phyloP scores from a whole-genome alignment of 768 basidiomycete species.

The Leccinellum rugosiceps region DNA sequence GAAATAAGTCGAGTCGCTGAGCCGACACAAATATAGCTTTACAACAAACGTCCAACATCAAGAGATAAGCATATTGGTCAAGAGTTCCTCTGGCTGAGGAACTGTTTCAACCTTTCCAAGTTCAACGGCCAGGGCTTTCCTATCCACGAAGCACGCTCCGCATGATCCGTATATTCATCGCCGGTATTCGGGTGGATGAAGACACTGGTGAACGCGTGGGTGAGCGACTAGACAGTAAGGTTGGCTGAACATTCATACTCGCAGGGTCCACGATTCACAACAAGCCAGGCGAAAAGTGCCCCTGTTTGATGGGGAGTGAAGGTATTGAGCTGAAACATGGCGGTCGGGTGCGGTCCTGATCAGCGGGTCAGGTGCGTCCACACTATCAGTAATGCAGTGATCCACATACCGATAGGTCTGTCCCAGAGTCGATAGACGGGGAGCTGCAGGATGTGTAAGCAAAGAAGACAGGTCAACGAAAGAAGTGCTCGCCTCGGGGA shows the following conservation, averaged over 20 bases:
- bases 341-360: constrained; percentile 62
- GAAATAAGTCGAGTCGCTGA: too few relatives aligned
- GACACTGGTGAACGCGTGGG: constrained; percentile 35
- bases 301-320: constrained; percentile 68
- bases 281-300: constrained; percentile 64
- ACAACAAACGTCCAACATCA: too few relatives aligned
- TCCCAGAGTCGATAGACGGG: constrained; percentile 64
- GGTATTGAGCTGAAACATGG: constrained; percentile 72
- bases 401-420: constrained; percentile 51
- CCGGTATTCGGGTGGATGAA: constrained; percentile 70
- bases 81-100: too few relatives aligned
- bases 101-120: constrained; percentile 28
- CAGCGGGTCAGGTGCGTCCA: not conserved
- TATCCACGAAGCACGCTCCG: constrained; percentile 65
- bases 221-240: not conserved
- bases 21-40: too few relatives aligned
- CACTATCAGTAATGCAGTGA: not conserved
- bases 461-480: not conserved
- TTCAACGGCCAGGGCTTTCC: constrained; percentile 58
- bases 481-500: constrained; percentile 54
- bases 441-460: constrained; percentile 37
- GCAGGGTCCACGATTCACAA: constrained; percentile 65
- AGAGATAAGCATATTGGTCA: too few relatives aligned
- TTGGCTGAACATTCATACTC: constrained; percentile 48
- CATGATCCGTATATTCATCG: constrained; percentile 54